Conservation (phyloP, 2,329 filamentous ascomycete genomes). For the Fusarium udum region DNA sequence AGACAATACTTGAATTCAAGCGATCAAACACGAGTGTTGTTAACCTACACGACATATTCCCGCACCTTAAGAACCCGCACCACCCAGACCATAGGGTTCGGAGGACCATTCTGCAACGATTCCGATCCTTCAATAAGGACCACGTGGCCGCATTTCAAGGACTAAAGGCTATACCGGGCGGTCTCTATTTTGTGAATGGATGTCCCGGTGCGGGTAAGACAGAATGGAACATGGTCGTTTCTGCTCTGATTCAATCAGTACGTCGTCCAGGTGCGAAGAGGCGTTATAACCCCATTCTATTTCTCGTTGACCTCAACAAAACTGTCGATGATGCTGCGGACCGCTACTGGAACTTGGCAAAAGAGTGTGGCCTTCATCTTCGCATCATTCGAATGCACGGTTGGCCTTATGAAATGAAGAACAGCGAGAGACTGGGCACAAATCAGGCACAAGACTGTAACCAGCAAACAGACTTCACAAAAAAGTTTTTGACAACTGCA, state of each 20-base stretch:
- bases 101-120: slow-evolving; percentile 41
- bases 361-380: slow-evolving; percentile 47
- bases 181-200: slow-evolving; percentile 56
- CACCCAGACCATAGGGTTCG: slow-evolving; percentile 36
- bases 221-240: slow-evolving; percentile 55
- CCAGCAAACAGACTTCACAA: slow-evolving; percentile 46
- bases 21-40: slow-evolving; percentile 28
- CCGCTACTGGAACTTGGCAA: slow-evolving; percentile 52
- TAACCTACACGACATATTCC: slow-evolving; percentile 44
- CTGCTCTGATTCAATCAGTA: slow-evolving; percentile 51
- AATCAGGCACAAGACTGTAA: neutral
- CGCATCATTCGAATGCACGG: slow-evolving; percentile 53
- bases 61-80: slow-evolving; percentile 47
- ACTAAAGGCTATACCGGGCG: slow-evolving; percentile 52
- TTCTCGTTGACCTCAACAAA: slow-evolving; percentile 59
- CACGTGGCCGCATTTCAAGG: slow-evolving; percentile 50
- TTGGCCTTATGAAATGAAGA: slow-evolving; percentile 51
- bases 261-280: slow-evolving; percentile 34
- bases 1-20: slow-evolving; percentile 47
- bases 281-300: slow-evolving; percentile 50
- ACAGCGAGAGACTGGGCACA: slow-evolving; percentile 45
- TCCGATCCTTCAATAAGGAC: slow-evolving; percentile 50
- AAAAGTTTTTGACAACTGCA: slow-evolving; percentile 47
- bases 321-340: slow-evolving; percentile 57
- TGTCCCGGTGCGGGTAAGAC: slow-evolving; percentile 60